Conservation (phyloP, 495 filamentous ascomycete species). For the Parathielavia hyrcaniae region DNA sequence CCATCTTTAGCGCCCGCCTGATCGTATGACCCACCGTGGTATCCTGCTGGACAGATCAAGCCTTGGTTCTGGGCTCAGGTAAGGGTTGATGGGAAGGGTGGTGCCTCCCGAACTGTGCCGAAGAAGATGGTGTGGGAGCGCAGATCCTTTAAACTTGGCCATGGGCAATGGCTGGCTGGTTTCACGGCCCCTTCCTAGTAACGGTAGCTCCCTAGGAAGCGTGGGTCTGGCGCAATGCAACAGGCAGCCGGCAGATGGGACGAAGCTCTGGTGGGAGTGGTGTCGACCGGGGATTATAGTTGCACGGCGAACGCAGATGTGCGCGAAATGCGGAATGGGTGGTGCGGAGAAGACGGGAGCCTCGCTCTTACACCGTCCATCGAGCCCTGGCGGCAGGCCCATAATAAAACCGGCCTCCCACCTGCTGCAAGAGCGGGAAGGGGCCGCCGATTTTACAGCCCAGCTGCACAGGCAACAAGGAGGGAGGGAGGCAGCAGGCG, state of each 20-base stretch:
- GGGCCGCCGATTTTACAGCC: constrained; percentile 15
- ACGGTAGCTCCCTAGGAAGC: not conserved
- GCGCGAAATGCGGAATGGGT: no score
- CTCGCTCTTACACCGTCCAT: not conserved
- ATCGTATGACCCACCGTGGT: constrained; percentile 4
- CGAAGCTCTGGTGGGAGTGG: constrained; percentile 13
- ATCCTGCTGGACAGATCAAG: constrained; percentile 16
- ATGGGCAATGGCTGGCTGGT: not conserved
- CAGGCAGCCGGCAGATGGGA: constrained; percentile 9
- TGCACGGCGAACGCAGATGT: constrained; percentile 17
- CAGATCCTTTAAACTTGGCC: constrained; percentile 16
- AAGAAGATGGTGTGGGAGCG: constrained; percentile 7
- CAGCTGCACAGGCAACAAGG: not conserved
- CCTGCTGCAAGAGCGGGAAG: constrained; percentile 32
- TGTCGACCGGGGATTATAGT: constrained; percentile 31
- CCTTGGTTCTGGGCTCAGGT: constrained; percentile 21
- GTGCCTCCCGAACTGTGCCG: not conserved
- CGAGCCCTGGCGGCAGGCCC: not conserved
- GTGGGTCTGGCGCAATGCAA: not conserved
- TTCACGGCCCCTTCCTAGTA: not conserved
- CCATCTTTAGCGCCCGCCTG: constrained; percentile 17
- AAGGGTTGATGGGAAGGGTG: not conserved
- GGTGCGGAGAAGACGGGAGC: no score
- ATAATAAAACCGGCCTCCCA: not conserved
- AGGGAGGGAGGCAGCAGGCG: not conserved